These are phyloP conservation scores for Fraxinus platypoda DNA, from an alignment of 305 asterid species.

Conservation along the genomic window DNA sequence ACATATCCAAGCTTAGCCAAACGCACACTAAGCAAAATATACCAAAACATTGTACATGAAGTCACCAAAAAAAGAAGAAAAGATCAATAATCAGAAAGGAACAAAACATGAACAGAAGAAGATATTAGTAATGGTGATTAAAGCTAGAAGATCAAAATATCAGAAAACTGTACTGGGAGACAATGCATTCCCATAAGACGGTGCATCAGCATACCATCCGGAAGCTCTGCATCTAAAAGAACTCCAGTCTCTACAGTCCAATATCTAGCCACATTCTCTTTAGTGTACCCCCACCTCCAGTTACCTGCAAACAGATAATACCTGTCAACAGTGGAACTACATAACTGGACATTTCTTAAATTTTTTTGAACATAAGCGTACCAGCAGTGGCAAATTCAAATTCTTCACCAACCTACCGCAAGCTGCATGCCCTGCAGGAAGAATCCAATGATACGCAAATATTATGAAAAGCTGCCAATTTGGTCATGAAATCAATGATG, in stretches of 20 bases:
- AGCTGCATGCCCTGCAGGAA: conserved; percentile 89
- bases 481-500: neutral
- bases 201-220: conserved; percentile 55
- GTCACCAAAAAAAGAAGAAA: neutral
- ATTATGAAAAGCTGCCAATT: conserved; percentile 13
- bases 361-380: conserved; percentile 31
- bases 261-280: conserved; percentile 98
- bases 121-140: neutral
- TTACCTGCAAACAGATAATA: conserved; percentile 56
- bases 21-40: neutral
- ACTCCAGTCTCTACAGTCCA: conserved; percentile 97
- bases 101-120: neutral
- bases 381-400: conserved; percentile 93
- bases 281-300: conserved; percentile 99
- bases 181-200: neutral
- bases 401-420: conserved; percentile 93
- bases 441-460: conserved; percentile 7
- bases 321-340: conserved; percentile 13
- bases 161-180: conserved; percentile 15
- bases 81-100: neutral
- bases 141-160: conserved; percentile 5
- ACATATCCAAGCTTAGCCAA: neutral
- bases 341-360: conserved; percentile 6
- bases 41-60: neutral
- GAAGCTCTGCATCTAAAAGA: conserved; percentile 79